Conservation (phyloP, 495 filamentous ascomycete genomes). For the Neurospora sp. region DNA sequence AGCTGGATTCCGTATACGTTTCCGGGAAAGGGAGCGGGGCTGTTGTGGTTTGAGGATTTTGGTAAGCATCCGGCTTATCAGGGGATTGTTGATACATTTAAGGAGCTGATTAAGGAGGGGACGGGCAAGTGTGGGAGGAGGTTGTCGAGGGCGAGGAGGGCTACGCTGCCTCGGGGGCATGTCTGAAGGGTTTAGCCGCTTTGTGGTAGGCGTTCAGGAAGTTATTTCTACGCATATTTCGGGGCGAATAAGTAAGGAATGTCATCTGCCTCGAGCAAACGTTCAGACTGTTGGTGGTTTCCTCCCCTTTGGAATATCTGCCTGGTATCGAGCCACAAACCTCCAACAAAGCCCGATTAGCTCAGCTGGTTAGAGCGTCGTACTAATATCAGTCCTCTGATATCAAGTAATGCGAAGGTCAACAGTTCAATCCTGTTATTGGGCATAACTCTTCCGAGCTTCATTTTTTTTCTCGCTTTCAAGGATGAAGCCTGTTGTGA, state of each 20-base stretch:
- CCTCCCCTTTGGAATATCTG: background rate
- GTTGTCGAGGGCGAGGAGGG: background rate
- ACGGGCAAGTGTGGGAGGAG: background rate
- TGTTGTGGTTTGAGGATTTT: conserved; percentile 42
- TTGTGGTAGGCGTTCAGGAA: background rate
- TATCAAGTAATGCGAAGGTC: background rate
- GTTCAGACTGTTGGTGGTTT: background rate
- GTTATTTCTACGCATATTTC: background rate
- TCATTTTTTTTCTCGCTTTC: background rate
- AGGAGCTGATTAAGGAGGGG: background rate
- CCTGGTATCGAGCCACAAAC: background rate
- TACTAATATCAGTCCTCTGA: background rate
- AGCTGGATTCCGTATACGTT: conserved; percentile 51
- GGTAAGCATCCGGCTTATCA: conserved; percentile 46
- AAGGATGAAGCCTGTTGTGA: background rate
- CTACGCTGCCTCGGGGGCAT: background rate
- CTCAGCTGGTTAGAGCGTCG: background rate
- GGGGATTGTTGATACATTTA: conserved; percentile 15
- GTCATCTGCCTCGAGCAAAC: background rate
- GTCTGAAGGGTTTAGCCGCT: background rate
- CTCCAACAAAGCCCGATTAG: background rate
- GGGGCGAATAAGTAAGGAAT: background rate
- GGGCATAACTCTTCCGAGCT: background rate
- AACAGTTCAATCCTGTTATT: background rate
- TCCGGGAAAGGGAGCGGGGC: conserved; percentile 40